Evolutionary conservation across 1,284 basidiomycete genomes (phyloP).

Genomic region (Amylostereum areolatum): DNA sequence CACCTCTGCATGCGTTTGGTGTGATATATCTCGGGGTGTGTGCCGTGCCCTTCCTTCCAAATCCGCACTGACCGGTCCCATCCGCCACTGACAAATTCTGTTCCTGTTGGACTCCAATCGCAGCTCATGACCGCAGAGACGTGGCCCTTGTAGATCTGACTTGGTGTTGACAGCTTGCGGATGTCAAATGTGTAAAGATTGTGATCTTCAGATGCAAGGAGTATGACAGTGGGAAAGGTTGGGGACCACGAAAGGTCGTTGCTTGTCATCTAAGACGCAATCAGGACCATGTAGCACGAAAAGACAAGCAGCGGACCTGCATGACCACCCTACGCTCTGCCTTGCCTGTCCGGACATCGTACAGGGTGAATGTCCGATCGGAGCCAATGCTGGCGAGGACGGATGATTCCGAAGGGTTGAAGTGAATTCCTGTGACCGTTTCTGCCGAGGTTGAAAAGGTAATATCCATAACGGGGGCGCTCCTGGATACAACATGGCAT

Average conservation of each 20-base stretch:
- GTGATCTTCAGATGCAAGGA: slow-evolving; percentile 96
- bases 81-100: slow-evolving; percentile 92
- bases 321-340: slow-evolving; percentile 89
- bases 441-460: slow-evolving; percentile 82
- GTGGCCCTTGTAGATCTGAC: slow-evolving; percentile 96
- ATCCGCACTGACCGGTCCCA: slow-evolving; percentile 95
- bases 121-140: slow-evolving; percentile 93
- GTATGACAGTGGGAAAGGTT: slow-evolving; percentile 85
- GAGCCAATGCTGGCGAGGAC: slow-evolving; percentile 92
- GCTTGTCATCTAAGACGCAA: slow-evolving; percentile 58
- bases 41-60: slow-evolving; percentile 87
- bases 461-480: slow-evolving; percentile 73
- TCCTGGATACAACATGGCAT: slow-evolving; percentile 38
- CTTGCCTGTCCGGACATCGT: slow-evolving; percentile 94
- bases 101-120: slow-evolving; percentile 94
- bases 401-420: slow-evolving; percentile 92
- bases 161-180: slow-evolving; percentile 76
- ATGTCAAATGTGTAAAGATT: slow-evolving; percentile 99
- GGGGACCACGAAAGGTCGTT: slow-evolving; percentile 96
- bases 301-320: slow-evolving; percentile 49
- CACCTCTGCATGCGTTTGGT: slow-evolving; percentile 98
- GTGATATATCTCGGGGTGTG: slow-evolving; percentile 89
- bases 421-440: slow-evolving; percentile 83
- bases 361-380: slow-evolving; percentile 92
- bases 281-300: slow-evolving; percentile 1